phyloP scores from a whole-genome alignment of 345 rosid genomes.

The Pugionium cornutum region DNA sequence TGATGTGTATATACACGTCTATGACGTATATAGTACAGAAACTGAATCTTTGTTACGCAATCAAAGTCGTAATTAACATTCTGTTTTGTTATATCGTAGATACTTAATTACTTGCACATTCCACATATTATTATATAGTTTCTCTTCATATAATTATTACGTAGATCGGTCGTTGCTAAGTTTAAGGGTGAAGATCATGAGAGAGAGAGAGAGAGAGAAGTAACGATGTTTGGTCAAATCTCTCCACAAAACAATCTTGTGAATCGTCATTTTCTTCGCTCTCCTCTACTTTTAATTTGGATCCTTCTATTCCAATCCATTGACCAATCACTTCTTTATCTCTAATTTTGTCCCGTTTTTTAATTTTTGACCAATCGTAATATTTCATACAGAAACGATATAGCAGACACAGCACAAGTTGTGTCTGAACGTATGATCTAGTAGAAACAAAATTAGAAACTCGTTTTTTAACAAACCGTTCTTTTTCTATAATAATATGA shows the following conservation, averaged over 20 bases:
- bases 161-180: constrained; percentile 26
- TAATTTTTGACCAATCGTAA: constrained; percentile 3
- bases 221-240: constrained; percentile 37
- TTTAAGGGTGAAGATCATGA: constrained; percentile 38
- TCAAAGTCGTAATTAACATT: constrained; percentile 37
- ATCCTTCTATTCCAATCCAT: constrained; percentile 44
- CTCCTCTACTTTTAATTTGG: constrained; percentile 38
- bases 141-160: neutral
- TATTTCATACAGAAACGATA: neutral
- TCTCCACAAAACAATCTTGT: constrained; percentile 8
- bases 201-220: neutral
- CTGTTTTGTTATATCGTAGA: constrained; percentile 22
- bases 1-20: neutral
- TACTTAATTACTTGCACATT: constrained; percentile 18
- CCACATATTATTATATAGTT: constrained; percentile 25
- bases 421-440: constrained; percentile 21
- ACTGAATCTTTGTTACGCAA: constrained; percentile 31
- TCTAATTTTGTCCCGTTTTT: constrained; percentile 21
- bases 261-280: constrained; percentile 36
- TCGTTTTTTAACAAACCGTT: constrained; percentile 27
- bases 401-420: constrained; percentile 29
- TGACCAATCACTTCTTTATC: constrained; percentile 44
- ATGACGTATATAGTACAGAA: constrained; percentile 31
- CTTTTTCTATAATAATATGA: constrained; percentile 4
- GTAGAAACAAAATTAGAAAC: constrained; percentile 9